Percentiles rank a stretch among this genome's conserved stretches.
Conservation (phyloP, 176 grass and related monocot species). For the Phyllostachys edulis region DNA sequence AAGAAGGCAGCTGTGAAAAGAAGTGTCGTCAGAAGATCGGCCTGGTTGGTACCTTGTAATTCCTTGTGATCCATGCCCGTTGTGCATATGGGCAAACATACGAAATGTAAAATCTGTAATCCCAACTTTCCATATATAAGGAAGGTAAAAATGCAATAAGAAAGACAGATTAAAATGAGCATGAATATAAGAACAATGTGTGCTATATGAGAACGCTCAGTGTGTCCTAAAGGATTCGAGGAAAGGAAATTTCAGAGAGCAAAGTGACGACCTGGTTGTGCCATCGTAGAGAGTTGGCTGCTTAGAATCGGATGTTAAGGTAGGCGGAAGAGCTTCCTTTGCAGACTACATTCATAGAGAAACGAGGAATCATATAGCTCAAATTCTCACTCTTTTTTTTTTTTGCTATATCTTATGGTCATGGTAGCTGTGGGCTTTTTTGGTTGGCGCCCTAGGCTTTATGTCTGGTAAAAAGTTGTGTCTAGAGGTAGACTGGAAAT, state of each 20-base stretch:
- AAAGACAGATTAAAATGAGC: background rate
- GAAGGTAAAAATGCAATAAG: background rate
- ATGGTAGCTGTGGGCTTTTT: background rate
- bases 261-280: no score
- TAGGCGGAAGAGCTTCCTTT: no score
- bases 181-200: background rate
- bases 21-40: background rate
- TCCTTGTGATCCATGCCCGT: slow-evolving; percentile 52
- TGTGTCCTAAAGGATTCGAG: background rate
- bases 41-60: slow-evolving; percentile 46
- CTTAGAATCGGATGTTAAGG: no score
- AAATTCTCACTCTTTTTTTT: background rate
- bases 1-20: background rate
- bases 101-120: slow-evolving; percentile 37
- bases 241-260: no score
- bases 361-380: background rate
- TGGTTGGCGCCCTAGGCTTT: no score
- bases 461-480: no score
- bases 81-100: slow-evolving; percentile 53
- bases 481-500: no score
- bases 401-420: background rate
- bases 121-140: background rate
- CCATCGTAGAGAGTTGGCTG: no score
- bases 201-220: background rate
- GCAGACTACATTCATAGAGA: background rate